Base-by-base conservation (phyloP, 2,329 filamentous ascomycete genomes). In the Pseudohalonectria lignicola region DNA sequence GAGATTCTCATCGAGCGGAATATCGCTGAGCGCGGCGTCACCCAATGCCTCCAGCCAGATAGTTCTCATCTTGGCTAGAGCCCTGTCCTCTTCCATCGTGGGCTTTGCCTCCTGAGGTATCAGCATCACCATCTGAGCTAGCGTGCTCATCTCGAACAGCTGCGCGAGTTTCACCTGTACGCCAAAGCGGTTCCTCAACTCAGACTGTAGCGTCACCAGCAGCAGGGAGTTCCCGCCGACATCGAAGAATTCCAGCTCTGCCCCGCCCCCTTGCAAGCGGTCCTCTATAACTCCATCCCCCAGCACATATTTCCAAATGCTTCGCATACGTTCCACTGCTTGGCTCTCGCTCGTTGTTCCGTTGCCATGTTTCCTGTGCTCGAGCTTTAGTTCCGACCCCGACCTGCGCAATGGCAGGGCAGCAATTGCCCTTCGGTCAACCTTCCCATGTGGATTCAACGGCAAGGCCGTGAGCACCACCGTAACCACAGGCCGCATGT, bases 401-500 rank as follows among this genome's bases (percentile, higher is more conserved):
- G 35, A 6, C 18, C 21, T n/a, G 7, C n/a, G n/a, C 13, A 36
- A 12, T 1, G 34, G 34, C 34, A 23, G 30, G 21, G 6, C 11
- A 2, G 25, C 16, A 13, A 36, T 18, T 6, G 36, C 21, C 26
- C n/a, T n/a, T 17, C 36, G 29, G 19, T 38, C 36, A 10, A 26
- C 19, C 20, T 38, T 38, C 5, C 36, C 36, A 16, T 31, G 23
- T 5, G 19, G 10, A 13, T 15, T 38, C 5, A 38, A 20, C 15
- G 36, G 36, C 2, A 38, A 8, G 30, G 29, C 23, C 4, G 30
- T 12, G 20, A 33, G n/a, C 20, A 21, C n/a, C n/a, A 38, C 6
- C 8, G 33, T 33, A 15, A 19, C 19, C n/a, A 30, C n/a, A 4
- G 36, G 30, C 7, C 56, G 52, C 2, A 72, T 48, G 44, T 71